These are phyloP conservation scores for Penicillium flavigenum DNA, from an alignment of 495 filamentous ascomycete species.

Conservation along the genomic window DNA sequence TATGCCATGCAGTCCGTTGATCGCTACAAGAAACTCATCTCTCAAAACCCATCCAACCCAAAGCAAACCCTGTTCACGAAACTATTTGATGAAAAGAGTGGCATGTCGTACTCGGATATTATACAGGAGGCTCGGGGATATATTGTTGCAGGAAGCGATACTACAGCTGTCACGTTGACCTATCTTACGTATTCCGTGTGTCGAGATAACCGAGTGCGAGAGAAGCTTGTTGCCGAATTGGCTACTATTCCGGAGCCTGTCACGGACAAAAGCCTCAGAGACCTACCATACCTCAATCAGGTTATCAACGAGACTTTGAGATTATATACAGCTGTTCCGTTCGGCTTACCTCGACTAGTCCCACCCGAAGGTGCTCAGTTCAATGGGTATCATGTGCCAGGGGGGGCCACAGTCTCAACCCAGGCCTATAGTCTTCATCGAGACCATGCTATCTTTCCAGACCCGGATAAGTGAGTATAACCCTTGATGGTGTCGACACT, in stretches of 20 bases:
- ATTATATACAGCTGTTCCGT: constrained; percentile 51
- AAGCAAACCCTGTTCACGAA: constrained; percentile 51
- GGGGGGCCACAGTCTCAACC: constrained; percentile 33
- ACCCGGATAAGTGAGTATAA: constrained; percentile 28
- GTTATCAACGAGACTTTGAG: constrained; percentile 53
- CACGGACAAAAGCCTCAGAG: constrained; percentile 36
- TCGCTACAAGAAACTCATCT: constrained; percentile 43
- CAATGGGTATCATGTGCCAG: constrained; percentile 33
- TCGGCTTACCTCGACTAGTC: constrained; percentile 41
- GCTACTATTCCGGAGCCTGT: constrained; percentile 31
- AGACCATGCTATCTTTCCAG: constrained; percentile 28
- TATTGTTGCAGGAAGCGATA: constrained; percentile 54
- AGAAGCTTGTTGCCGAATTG: constrained; percentile 45
- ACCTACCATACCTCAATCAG: constrained; percentile 40
- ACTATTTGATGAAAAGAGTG: constrained; percentile 39
- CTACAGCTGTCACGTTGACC: constrained; percentile 46
- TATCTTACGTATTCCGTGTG: constrained; percentile 43
- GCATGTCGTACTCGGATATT: constrained; percentile 41
- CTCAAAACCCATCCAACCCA: constrained; percentile 33
- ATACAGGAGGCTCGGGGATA: constrained; percentile 41
- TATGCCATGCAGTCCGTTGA: constrained; percentile 42
- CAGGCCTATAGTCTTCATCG: constrained; percentile 49
- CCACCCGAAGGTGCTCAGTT: constrained; percentile 29
- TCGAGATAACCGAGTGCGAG: constrained; percentile 30
- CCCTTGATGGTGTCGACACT: not conserved